A percentile compares a stretch with the other conserved stretches of the same genome.
Conservation (phyloP, 352 stramenopile genomes). For the Blastocystis sp. region DNA sequence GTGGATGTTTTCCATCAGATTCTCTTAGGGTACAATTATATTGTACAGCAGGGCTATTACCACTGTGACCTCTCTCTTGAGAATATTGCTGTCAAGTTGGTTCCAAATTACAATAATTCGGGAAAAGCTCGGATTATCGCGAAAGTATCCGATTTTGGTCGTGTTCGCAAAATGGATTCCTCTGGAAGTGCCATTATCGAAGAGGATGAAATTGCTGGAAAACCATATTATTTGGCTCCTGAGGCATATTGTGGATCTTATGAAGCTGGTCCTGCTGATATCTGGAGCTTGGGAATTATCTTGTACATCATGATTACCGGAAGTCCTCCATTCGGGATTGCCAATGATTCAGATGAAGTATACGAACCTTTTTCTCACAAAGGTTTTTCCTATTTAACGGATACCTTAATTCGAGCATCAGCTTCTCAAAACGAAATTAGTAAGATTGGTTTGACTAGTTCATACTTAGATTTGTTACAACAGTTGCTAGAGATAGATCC, state of each 20-base stretch:
- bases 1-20: conserved; percentile 47
- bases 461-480: conserved; percentile 20
- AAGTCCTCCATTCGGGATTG: conserved; percentile 52
- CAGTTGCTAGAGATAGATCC: neutral
- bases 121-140: conserved; percentile 16
- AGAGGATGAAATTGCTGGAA: conserved; percentile 46
- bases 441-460: neutral
- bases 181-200: conserved; percentile 2
- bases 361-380: conserved; percentile 37
- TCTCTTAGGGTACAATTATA: conserved; percentile 47
- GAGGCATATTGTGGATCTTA: conserved; percentile 49
- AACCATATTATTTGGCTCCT: conserved; percentile 59
- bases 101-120: conserved; percentile 43
- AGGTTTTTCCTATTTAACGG: conserved; percentile 32
- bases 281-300: conserved; percentile 56
- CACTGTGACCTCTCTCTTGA: conserved; percentile 59
- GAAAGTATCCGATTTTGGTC: conserved; percentile 57
- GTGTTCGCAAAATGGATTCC: conserved; percentile 6
- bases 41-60: conserved; percentile 43
- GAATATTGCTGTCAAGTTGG: conserved; percentile 53
- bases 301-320: conserved; percentile 55
- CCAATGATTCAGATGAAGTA: conserved; percentile 52
- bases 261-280: conserved; percentile 56
- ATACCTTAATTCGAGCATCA: neutral
- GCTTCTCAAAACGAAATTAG: conserved; percentile 42